Base-by-base conservation (phyloP, 2,329 filamentous ascomycete genomes). In the Akanthomyces lecanii region DNA sequence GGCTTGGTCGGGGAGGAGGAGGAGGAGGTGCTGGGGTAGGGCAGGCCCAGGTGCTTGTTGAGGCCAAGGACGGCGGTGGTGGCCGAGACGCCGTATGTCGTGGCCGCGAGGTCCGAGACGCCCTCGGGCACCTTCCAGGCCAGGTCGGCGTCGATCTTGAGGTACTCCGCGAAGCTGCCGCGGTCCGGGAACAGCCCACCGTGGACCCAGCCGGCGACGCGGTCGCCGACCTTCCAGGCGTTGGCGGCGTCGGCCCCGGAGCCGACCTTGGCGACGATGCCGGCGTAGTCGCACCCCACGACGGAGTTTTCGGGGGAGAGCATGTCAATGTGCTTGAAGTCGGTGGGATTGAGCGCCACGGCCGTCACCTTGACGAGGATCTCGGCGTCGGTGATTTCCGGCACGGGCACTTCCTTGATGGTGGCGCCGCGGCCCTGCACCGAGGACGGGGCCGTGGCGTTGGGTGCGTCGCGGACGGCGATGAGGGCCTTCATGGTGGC, bases 311-410 rank as follows among this genome's bases (percentile, higher is more conserved):
- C 71, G 12, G 70, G 73, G 5, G 68, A 72, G 50, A 75, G 52
- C 21, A 52, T 18, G 54, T 69, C 65, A 38, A 77, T 65, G 45
- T 73, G 72, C 47, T 68, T 68, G 51, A 69, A 71, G 65, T 76
- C 73, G 5, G 73, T 62, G 65, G 69, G 64, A 71, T 75, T 75
- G 21, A 75, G 66, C 16, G 71, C 72, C 7, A 75, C 68, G 16
- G 71, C 69, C 25, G 64, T 66, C 61, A 71, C 71, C 51, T 69
- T 68, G 58, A 75, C 68, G 33, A 73, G 62, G 44, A 73, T 65
- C 54, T 72, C 67, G 23, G 66, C 55, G 28, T 30, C 42, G n/a
- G 48, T 45, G 33, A 68, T 66, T 18, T 54, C 60, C 4, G 65
- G 65, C 21, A 60, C 62, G 60, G 63, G 56, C 2, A 65, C 38